phyloP scores from a whole-genome alignment of 768 basidiomycete species.

The Lepiota subincarnata region DNA sequence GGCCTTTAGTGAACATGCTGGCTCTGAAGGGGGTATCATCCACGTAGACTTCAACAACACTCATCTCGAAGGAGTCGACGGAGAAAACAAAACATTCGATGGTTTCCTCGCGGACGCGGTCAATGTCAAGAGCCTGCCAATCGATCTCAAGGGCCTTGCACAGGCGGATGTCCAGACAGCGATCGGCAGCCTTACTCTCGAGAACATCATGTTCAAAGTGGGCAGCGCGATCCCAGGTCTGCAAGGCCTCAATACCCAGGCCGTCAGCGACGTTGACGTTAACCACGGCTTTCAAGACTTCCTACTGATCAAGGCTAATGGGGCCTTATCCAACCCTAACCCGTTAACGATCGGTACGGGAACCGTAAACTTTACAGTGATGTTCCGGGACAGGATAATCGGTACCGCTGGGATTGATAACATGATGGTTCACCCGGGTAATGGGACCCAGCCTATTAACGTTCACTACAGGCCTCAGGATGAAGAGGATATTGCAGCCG shows the following conservation, averaged over 20 bases:
- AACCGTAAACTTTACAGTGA: constrained; percentile 57
- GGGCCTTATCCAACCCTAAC: constrained; percentile 59
- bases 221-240: constrained; percentile 56
- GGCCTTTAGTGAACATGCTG: too few species aligned
- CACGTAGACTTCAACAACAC: constrained; percentile 58
- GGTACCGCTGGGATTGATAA: constrained; percentile 47
- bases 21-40: constrained; percentile 29
- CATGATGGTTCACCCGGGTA: constrained; percentile 58
- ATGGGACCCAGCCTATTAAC: constrained; percentile 42
- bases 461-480: constrained; percentile 62
- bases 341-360: constrained; percentile 51
- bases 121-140: constrained; percentile 35
- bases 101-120: constrained; percentile 62
- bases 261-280: constrained; percentile 60
- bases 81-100: constrained; percentile 50
- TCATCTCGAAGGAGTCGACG: constrained; percentile 52
- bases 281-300: constrained; percentile 62
- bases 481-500: constrained; percentile 41
- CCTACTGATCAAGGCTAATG: constrained; percentile 63
- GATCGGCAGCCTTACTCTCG: constrained; percentile 56
- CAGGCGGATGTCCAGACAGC: constrained; percentile 60
- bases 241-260: constrained; percentile 54
- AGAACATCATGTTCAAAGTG: constrained; percentile 55
- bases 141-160: constrained; percentile 51
- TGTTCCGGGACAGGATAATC: constrained; percentile 53